Conservation (phyloP, 2,329 filamentous ascomycete genomes). For the Paraphaeosphaeria sporulosa region DNA sequence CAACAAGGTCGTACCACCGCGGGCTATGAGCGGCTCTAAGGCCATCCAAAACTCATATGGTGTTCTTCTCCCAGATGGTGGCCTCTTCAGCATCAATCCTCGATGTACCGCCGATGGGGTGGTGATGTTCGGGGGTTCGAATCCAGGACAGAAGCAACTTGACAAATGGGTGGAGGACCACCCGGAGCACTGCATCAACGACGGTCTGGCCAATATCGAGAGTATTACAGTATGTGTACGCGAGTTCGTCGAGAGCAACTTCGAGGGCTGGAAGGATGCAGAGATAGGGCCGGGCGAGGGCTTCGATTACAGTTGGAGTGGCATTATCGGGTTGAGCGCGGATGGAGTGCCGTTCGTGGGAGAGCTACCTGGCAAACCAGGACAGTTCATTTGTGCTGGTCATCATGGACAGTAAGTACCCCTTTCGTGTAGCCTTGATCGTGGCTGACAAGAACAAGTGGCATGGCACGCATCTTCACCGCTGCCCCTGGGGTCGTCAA, state of each 20-base stretch:
- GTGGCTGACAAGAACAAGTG: conserved; percentile 23
- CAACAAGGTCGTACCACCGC: conserved; percentile 32
- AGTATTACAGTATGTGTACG: conserved; percentile 35
- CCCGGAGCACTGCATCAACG: conserved; percentile 39
- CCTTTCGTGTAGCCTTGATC: background rate
- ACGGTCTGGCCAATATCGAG: conserved; percentile 35
- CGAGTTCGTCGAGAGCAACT: conserved; percentile 32
- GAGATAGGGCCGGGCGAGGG: conserved; percentile 38
- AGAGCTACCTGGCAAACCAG: conserved; percentile 29
- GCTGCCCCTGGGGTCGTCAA: conserved; percentile 36
- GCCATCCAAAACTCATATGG: conserved; percentile 43
- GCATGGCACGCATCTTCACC: conserved; percentile 39
- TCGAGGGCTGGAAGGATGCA: conserved; percentile 34
- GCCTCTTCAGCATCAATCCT: conserved; percentile 43
- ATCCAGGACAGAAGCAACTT: conserved; percentile 40
- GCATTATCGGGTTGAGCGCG: conserved; percentile 34
- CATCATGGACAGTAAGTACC: conserved; percentile 39
- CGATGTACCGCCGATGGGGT: conserved; percentile 40
- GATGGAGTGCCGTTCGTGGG: conserved; percentile 39
- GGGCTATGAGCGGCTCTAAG: conserved; percentile 25
- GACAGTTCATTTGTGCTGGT: conserved; percentile 38
- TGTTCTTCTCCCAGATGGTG: conserved; percentile 39
- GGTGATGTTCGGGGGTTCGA: conserved; percentile 44
- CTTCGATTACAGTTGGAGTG: conserved; percentile 41
- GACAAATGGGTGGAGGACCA: conserved; percentile 39